Evolutionary conservation across 495 filamentous ascomycete genomes (phyloP), one percentile per base, ranked within the genome.

Genomic region (Penicillium waksmanii): DNA sequence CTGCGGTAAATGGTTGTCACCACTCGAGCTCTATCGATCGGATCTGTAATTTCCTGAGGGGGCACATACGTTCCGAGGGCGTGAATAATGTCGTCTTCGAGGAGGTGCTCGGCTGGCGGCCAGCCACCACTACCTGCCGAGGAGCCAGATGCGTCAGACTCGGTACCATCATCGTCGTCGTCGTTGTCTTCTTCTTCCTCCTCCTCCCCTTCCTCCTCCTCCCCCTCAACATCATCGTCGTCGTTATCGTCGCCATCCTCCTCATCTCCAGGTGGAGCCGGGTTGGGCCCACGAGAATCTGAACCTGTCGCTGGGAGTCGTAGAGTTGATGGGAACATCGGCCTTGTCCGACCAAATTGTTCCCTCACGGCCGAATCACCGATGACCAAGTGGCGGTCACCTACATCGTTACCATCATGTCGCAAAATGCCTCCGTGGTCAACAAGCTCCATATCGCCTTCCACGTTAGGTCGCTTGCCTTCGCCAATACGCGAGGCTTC

Each of bases 371-470:
- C 77, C 44, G 78, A 71, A 55, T 83, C 80, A 3, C 75, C 80
- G 50, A 84, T 59, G 10, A 82, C 69, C 42, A 71, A 72, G 52
- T 83, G 72, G 38, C 76, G 73, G 60, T 84, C 73, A 15, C 77
- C 82, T 44, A 67, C 75, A 58, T 86, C 82, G 27, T 76, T 67
- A 12, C 75, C 62, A 57, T 80, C 73, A 12, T 73, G 75, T 42
- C 78, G 73, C 25, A 86, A 63, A 8, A 80, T 73, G 13, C 80
- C 82, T 35, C 73, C 75, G 9, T 75, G 73, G 47, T 90, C 86
- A 2, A 76, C 61, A 18, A 91, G 75, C 55, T 86, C 80, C 58
- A 87, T 77, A 23, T 92, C 88, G 1, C 88, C 88, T 42, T 81
- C 78, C 2, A 68, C 61, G 53, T 83, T 82, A 8, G 77, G 65